A percentile compares a stretch with the other conserved stretches of the same genome.
Evolutionary conservation across 306 rosid species (phyloP).

Genomic region (Medicago lupulina): DNA sequence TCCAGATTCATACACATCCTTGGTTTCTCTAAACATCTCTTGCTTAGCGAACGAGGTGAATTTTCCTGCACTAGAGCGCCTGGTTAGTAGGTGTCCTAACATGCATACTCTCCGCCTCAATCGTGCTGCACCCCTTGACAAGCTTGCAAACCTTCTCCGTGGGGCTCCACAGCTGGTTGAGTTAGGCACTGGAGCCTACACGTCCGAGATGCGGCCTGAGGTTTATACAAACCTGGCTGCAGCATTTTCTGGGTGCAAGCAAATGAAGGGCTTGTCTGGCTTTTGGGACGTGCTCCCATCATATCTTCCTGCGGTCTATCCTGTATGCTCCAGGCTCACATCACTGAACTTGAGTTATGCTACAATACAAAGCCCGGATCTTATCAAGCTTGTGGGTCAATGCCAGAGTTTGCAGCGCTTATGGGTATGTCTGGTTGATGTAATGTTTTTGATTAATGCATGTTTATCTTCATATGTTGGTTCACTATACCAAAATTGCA

Average conservation of each 20-base stretch:
- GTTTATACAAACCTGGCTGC: slow-evolving; percentile 60
- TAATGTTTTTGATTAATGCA: not conserved
- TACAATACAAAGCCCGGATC: slow-evolving; percentile 67
- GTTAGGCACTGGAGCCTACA: slow-evolving; percentile 80
- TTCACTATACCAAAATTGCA: slow-evolving; percentile 17
- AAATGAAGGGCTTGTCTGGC: slow-evolving; percentile 74
- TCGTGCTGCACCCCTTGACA: slow-evolving; percentile 81
- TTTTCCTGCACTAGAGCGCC: slow-evolving; percentile 80
- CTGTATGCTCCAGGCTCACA: slow-evolving; percentile 69
- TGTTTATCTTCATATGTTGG: slow-evolving; percentile 23
- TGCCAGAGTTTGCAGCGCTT: slow-evolving; percentile 78
- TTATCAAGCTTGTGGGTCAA: slow-evolving; percentile 74
- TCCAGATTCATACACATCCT: slow-evolving; percentile 83
- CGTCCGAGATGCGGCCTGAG: slow-evolving; percentile 72
- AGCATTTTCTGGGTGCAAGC: slow-evolving; percentile 66
- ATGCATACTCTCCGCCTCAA: slow-evolving; percentile 84
- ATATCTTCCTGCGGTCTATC: slow-evolving; percentile 74
- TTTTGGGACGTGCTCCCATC: slow-evolving; percentile 90
- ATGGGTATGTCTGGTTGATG: slow-evolving; percentile 66
- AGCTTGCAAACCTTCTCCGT: slow-evolving; percentile 64
- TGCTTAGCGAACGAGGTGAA: slow-evolving; percentile 84
- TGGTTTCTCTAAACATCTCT: slow-evolving; percentile 88
- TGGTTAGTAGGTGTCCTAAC: slow-evolving; percentile 81
- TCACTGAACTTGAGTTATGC: slow-evolving; percentile 84
- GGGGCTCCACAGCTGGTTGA: slow-evolving; percentile 80